Evolutionary conservation across 1,284 basidiomycete genomes (phyloP), one percentile per base, ranked within the genome.

Genomic region (Tilletia horrida): DNA sequence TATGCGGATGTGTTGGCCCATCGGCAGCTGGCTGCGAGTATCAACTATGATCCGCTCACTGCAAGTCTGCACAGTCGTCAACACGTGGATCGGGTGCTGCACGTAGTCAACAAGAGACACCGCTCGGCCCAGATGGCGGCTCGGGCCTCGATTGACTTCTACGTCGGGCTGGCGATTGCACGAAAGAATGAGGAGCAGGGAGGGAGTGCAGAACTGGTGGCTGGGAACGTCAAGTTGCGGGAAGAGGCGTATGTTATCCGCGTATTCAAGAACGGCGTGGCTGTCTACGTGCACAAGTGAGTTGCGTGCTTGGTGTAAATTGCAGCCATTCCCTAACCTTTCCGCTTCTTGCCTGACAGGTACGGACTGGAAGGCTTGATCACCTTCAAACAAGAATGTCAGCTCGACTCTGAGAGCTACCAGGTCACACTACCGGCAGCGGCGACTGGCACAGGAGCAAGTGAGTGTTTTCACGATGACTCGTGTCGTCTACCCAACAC

Each of bases 71-170:
- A 96, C 79, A 92, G 91, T 4, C 94, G 95, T 81, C 83, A 88
- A 18, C 89, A 93, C 77, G 92, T 98, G 1, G 96, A 97, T 81
- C 88, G 89, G 40, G 86, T 92, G 7, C 85, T 98, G 70, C 89
- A 89, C 64, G 88, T 91, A 16, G 90, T 98, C 65, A 98, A 98
- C 80, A 88, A 90, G 68, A 87, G 95, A 11, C 95, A 99, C 82
- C 87, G 94, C 45, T 90, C 95, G 85, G 96, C 94, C 0, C 96
- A 99, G 81, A 95, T 95, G 89, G 96, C 96, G 0, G 88, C 93
- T 1, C 86, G 96, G 11, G 95, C 96, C 0, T 93, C 91, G 76
- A 91, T 97, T 40, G 94, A 98, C 84, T 99, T 97, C 77, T 97
- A 96, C 78, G 94, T 98, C 57, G 93, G 94, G 0, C 84, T 98